Conservation (phyloP, 1,284 basidiomycete genomes). For the Ganoderma sinense region DNA sequence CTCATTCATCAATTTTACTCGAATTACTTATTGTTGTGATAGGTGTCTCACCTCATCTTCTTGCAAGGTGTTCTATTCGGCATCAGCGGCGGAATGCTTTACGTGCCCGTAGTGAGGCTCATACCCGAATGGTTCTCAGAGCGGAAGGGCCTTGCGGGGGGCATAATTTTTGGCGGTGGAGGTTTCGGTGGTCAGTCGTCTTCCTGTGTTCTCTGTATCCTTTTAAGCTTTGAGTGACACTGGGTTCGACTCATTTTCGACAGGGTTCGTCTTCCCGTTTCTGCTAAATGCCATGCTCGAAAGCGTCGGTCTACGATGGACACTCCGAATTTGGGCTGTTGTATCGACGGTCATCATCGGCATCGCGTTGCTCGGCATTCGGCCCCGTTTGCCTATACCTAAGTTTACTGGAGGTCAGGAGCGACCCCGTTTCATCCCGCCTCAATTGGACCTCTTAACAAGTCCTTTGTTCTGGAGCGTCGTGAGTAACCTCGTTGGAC, state of each 20-base stretch:
- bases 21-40: no score
- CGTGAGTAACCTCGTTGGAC: conserved; percentile 23
- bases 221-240: not conserved
- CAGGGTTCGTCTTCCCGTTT: conserved; percentile 39
- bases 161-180: conserved; percentile 40
- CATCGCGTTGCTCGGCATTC: conserved; percentile 34
- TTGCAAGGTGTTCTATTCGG: conserved; percentile 39
- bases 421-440: conserved; percentile 34
- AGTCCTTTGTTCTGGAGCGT: conserved; percentile 36
- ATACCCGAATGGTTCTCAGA: conserved; percentile 34
- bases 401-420: conserved; percentile 30
- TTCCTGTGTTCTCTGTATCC: not conserved
- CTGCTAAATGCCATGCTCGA: conserved; percentile 32
- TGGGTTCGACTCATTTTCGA: not conserved
- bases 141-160: conserved; percentile 36
- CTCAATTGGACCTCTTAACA: conserved; percentile 35
- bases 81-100: conserved; percentile 35
- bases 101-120: conserved; percentile 34
- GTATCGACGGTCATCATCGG: conserved; percentile 29
- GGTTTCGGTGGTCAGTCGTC: conserved; percentile 35
- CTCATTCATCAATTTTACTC: not conserved
- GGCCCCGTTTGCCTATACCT: conserved; percentile 35
- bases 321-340: conserved; percentile 36
- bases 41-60: conserved; percentile 38
- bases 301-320: conserved; percentile 38